Evolutionary conservation across 179 eudicot species (phyloP), one percentile per base, ranked within the genome.

Genomic region (Patellifolia procumbens): DNA sequence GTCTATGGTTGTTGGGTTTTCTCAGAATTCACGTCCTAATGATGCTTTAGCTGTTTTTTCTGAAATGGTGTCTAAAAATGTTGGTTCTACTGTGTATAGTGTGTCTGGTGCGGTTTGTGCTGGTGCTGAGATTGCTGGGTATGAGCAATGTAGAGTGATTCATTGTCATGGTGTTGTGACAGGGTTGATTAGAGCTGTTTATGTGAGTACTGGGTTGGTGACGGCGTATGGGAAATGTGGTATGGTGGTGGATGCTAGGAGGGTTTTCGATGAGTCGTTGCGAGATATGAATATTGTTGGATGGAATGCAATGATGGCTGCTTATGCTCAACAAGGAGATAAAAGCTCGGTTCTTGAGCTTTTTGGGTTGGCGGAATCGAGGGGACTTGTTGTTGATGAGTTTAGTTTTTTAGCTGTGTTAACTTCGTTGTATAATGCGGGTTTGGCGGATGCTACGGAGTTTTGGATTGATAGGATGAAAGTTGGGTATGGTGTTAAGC

Each of bases 211-310:
- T 35, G 90, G 89, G 7, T 81, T 91, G 83, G 80, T 91, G 60
- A 84, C 89, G 45, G 88, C 83, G 2, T 90, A 90, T 80, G 94
- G 90, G 43, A 90, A 88, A 68, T 88, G 91, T 68, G 94, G 94
- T 24, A 73, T 88, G 78, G 85, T 85, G 35, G n/a, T 45, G 26
- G 90, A 85, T 8, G 94, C 94, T 3, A 81, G 94, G 52, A 73
- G 80, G 46, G 86, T 87, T 28, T 90, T 90, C 68, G 81, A 87
- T 77, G 90, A 81, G 66, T 69, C 85, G 7, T 42, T 76, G 51
- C 68, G 24, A 10, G 79, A 59, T 35, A 45, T 84, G 87, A 88
- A 83, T 77, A 45, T 85, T 17, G 81, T 87, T 0, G 90, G 87
- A 29, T 90, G 91, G 90, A 90, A 90, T 78, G 90, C 91, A 0